Percentiles rank a stretch among this genome's conserved stretches.
phyloP scores from a whole-genome alignment of 2,329 filamentous ascomycete species.

The Colletotrichum orchidophilum region DNA sequence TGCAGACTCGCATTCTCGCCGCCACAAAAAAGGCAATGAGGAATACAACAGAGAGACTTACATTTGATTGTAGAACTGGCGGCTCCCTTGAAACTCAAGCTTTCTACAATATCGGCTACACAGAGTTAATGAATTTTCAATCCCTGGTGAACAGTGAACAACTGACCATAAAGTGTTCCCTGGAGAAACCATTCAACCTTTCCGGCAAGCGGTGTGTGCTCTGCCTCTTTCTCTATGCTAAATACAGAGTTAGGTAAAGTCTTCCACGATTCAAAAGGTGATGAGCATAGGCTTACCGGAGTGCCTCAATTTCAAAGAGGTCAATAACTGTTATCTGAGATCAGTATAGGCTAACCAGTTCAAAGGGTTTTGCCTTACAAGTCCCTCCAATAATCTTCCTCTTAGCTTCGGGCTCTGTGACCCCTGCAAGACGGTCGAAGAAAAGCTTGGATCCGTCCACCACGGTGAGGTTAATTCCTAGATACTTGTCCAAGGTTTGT shows the following conservation, averaged over 20 bases:
- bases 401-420: conserved; percentile 85
- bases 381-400: conserved; percentile 88
- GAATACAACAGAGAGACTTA: too few species aligned
- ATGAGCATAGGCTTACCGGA: too few species aligned
- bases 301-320: conserved; percentile 64
- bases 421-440: conserved; percentile 77
- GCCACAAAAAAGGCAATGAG: too few species aligned
- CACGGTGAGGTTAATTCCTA: conserved; percentile 91
- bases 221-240: conserved; percentile 74
- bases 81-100: too few species aligned
- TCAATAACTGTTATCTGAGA: conserved; percentile 43
- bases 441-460: conserved; percentile 83
- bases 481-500: too few species aligned
- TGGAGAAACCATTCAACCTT: conserved; percentile 89
- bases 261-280: too few species aligned
- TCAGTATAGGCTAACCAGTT: background rate
- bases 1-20: too few species aligned
- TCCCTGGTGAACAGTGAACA: too few species aligned
- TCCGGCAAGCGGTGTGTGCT: conserved; percentile 72
- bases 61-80: too few species aligned
- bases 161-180: conserved; percentile 36
- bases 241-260: too few species aligned
- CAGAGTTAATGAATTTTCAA: too few species aligned
- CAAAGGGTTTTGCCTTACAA: conserved; percentile 39
- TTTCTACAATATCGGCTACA: conserved; percentile 39